Base-by-base conservation (phyloP, 164 flowering plant genomes). In the Umbilicus rupestris region DNA sequence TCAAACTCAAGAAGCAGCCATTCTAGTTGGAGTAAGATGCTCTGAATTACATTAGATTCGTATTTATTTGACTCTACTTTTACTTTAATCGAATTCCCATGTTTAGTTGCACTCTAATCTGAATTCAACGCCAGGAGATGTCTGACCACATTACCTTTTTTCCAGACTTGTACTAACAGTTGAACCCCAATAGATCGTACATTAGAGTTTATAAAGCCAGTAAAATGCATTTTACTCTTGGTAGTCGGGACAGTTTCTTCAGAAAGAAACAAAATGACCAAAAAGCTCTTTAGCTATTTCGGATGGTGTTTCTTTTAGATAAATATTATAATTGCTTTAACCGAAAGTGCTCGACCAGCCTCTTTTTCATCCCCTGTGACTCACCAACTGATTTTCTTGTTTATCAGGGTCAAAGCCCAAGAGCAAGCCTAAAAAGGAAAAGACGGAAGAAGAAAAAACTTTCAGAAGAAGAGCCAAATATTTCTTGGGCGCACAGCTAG, bases 381-480 rank as follows among this genome's bases (percentile, higher is more conserved):
- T n/a, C n/a, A n/a, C n/a, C n/a, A n/a, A n/a, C 22, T 58, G 19
- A 64, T 3, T 67, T 26, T 26, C 22, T 39, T 35, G 4, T 57
- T 75, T 69, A 49, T 77, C 63, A 92, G 98, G 85, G 79, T 73
- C 96, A 62, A 93, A 84, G 71, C 84, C 96, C 19, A 86, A 83
- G 76, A 77, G 73, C 66, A 86, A 86, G 76, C 84, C 89, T 30
- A 88, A 86, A 74, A 85, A 68, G 78, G 92, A 88, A 71, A 88
- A 83, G 67, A 86, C 94, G 30, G 82, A 85, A 72, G 98, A 90
- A 73, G 96, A 93, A 75, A 90, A 87, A 78, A 86, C 78, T 14
- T 87, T 93, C 77, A 84, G 72, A 76, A 82, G 83, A 69, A 83
- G 92, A 69, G 89, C 86, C 69, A 93, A 87, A 71, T 93, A 85